Base-by-base conservation (phyloP, 805 yeast species). In the Pichia kluyveri region DNA sequence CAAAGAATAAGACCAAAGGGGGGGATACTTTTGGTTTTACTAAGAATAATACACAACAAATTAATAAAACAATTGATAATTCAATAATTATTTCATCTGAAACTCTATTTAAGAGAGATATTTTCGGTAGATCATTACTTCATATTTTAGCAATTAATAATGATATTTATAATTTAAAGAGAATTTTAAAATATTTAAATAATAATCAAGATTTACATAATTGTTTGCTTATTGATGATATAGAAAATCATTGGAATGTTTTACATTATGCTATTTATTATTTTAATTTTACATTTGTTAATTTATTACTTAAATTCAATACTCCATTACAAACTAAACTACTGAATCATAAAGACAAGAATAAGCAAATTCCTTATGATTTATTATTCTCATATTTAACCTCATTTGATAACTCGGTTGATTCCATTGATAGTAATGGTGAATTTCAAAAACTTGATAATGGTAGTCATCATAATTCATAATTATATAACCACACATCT, bases 171-270 rank as follows among this genome's bases (percentile, higher is more conserved):
- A 58, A 70, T 27, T 64, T 85, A 17, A 57, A 63, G 9, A 67
- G 67, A 23, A 53, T 84, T 8, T 61, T 83, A 38, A 70, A 69
- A 45, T 34, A 46, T 12, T 32, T 50, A 9, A 34, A 46, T 10
- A 46, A 43, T 31, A 30, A 48, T 5, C 37, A 34, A 15, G 73
- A 75, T 52, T 70, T 73, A 9, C 71, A 73, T 17, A 58, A 76
- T 23, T 78, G 80, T 46, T 54, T 72, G 2, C 55, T 65, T 4
- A 56, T 73, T 0, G 64, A 69, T 2, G 96, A 90, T 61, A 69
- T 68, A 45, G 96, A 89, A 62, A 86, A 78, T 59, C 84, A 87
- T 2, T 89, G 95, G 83, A 84, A 86, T 40, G 78, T 87, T 27
- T 68, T 90, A 30, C 96, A 90, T 62, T 76, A 80, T 51, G 78